Base-by-base conservation (phyloP, 805 yeast genomes). In the Sugiyamaella smithiae region DNA sequence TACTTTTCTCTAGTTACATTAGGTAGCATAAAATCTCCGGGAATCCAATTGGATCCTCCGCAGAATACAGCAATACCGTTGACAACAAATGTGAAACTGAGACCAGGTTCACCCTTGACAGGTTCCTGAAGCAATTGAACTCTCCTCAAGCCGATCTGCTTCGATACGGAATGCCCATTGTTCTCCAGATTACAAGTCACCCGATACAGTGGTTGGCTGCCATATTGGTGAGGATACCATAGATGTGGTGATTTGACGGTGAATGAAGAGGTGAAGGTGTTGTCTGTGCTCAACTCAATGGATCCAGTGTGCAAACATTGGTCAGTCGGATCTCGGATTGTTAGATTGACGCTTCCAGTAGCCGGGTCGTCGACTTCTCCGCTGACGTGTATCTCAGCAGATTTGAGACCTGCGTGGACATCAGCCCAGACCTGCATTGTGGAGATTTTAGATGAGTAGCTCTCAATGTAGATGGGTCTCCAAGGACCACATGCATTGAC, bases 41-140 rank as follows among this genome's bases (percentile, higher is more conserved):
- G 79, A 42, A 74, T 74, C 78, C 78, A 74, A 52, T 73, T 68
- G 7, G 75, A 70, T 0, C 79, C 78, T 16, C 61, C 59, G 28
- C 60, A 50, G 50, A 63, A 74, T 4, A 71, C 54, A 3, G 75
- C 69, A 4, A 64, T 50, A 38, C 63, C 58, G 54, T 74, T 74
- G 43, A 74, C 60, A 33, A 56, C 64, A 60, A 74, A 73, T 45
- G 67, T 71, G 55, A 74, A 74, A 14, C 67, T 61, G 4, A 66
- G 53, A 0, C 78, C 78, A 38, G 62, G 62, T 4, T 61, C 65
- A 19, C 14, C 32, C 8, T 28, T 25, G 26, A 65, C 54, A 3
- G 60, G 51, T 29, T 69, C 65, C 53, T 76, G 72, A 28, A 74
- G 62, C 44, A 77, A 66, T 51, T 73, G 68, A 17, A 69, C 59